Percentiles rank a stretch among this genome's conserved stretches.
Conservation (phyloP, 192 early-diverging fungal genomes). For the Gigaspora rosea region DNA sequence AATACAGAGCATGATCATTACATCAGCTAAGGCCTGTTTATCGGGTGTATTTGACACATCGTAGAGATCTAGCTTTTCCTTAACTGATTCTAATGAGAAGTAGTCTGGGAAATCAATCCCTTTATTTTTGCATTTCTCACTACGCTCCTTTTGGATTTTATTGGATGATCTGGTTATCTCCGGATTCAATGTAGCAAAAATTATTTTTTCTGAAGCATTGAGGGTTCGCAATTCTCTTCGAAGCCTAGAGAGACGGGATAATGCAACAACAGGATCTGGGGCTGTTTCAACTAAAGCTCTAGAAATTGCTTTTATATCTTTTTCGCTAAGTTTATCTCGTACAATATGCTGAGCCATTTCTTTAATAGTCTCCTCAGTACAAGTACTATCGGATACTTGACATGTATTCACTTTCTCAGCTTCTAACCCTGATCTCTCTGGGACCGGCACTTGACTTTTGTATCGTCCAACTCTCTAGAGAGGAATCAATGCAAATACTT, state of each 20-base stretch:
- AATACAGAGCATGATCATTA: slow-evolving; percentile 24
- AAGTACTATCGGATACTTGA: not conserved
- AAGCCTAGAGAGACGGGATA: slow-evolving; percentile 4
- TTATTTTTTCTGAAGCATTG: slow-evolving; percentile 13
- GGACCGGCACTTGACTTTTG: not conserved
- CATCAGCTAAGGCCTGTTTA: slow-evolving; percentile 4
- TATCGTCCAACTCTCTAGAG: not conserved
- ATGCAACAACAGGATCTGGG: not conserved
- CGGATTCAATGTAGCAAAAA: not conserved
- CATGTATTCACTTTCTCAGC: not conserved
- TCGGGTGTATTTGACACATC: not conserved
- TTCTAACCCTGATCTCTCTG: too few species aligned
- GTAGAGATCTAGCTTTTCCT: not conserved
- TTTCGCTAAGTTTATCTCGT: not conserved
- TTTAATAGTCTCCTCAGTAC: not conserved
- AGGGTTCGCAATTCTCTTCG: slow-evolving; percentile 18
- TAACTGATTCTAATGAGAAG: slow-evolving; percentile 24
- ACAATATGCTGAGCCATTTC: slow-evolving; percentile 17
- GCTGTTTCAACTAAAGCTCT: not conserved
- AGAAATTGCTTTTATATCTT: slow-evolving; percentile 6
- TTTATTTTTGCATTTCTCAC: not conserved
- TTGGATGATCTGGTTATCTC: not conserved
- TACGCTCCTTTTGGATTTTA: not conserved
- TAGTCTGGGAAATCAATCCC: not conserved
- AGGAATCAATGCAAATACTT: too few species aligned